Evolutionary conservation across 129 eudicot genomes (phyloP), one percentile per base, ranked within the genome.

Genomic region (Calendula officinalis): DNA sequence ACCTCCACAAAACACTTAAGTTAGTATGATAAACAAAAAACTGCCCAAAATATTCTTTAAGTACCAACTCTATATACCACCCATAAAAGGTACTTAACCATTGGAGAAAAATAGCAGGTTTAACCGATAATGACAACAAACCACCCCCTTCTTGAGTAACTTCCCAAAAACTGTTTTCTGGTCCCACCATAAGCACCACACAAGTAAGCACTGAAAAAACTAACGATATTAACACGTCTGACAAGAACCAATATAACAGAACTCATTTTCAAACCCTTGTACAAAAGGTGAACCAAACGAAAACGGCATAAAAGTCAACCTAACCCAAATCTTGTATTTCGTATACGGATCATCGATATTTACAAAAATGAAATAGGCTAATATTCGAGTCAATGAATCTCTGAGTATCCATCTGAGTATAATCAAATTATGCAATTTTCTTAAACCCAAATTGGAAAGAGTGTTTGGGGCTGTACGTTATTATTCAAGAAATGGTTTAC

Each of bases 271-370:
- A 36, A 74, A 80, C 34, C 84, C 92, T 42, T 49, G 60, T 10
- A 72, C 77, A 84, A 78, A 72, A 2, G 83, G 77, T 1, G 77
- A 64, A 74, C 71, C 67, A 47, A 69, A 71, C 3, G 96, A 81
- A 68, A 84, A 84, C 1, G 89, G 89, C 92, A 84, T 79, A 76
- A 84, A 69, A 65, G 82, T 84, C 77, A 77, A 75, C 74, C 92
- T 75, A 66, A 88, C 60, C 68, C 84, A 82, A 56, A 88, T 74
- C 81, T 82, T 84, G 52, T 82, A 79, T 47, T 77, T 69, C 42
- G 76, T 64, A 56, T 85, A 82, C 53, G 80, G 92, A 75, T 88
- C 89, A 22, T 85, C 86, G 70, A 84, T 78, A 52, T 79, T 81
- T 3, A 86, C 86, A 17, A 88, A 88, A 67, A 76, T 77, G 62